Evolutionary conservation across 495 filamentous ascomycete genomes (phyloP), one percentile per base, ranked within the genome.

Genomic region (Chaetomium fimeti): DNA sequence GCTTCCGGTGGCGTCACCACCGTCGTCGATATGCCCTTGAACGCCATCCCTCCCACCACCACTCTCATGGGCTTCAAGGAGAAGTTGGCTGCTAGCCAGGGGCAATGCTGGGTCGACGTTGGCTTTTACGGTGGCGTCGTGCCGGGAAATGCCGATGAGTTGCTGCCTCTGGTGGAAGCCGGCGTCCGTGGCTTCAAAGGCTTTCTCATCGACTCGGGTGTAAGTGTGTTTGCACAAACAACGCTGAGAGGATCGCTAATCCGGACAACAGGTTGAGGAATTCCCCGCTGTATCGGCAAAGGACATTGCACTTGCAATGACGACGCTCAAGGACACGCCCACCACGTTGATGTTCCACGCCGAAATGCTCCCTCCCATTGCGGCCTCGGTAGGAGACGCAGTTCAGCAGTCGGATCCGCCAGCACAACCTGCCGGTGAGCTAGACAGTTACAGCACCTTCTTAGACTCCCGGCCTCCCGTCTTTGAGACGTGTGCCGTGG

Each of bases 301-400:
- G 1, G 94, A 98, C 74, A 88, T 98, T 66, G 80, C 85, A 0
- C 83, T 86, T 51, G 93, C 87, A 49, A 91, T 98, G 86, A 82
- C 75, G 9, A 90, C 88, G 52, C 82, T 98, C 57, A 88, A 88
- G 45, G 87, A 90, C 66, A 73, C 77, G 43, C 83, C 90, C 51
- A 98, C 94, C 18, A 93, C 91, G 0, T 81, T 98, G 49, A 97
- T 98, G 93, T 98, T 98, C 78, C 94, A 98, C 71, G 94, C 94
- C 22, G 94, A 98, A 77, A 97, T 97, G 92, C 87, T 96, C 24
- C 94, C 94, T 2, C 92, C 93, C 4, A 89, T 92, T 64, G 79
- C 90, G 49, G 85, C 86, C 65, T 92, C 91, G 0, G 89, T 92
- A 13, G 90, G 91, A 49, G 91, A 95, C 72, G 84, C 85, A 18